These are phyloP conservation scores for Begonia fuchsioides DNA, from an alignment of 306 rosid species.

Conservation along the genomic window DNA sequence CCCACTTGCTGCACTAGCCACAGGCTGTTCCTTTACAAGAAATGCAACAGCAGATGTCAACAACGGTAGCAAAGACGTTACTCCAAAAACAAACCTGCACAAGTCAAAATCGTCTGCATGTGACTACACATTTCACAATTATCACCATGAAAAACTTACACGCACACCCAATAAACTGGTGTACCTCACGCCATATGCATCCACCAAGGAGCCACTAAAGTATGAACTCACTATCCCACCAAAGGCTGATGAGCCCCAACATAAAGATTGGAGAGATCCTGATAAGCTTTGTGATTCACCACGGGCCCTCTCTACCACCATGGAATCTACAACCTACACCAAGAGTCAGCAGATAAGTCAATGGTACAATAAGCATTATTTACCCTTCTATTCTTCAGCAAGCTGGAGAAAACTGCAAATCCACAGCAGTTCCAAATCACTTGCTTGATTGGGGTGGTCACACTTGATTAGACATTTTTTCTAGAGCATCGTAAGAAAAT, in stretches of 20 bases:
- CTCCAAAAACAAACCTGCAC: constrained; percentile 90
- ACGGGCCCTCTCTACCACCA: constrained; percentile 99
- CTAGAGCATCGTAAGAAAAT: too few relatives aligned
- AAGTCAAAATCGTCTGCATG: constrained; percentile 1
- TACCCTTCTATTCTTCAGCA: too few relatives aligned
- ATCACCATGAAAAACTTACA: constrained; percentile 6
- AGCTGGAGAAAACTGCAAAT: too few relatives aligned
- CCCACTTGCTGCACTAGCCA: constrained; percentile 28
- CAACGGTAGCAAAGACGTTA: constrained; percentile 83
- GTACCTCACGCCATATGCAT: constrained; percentile 82
- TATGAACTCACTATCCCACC: constrained; percentile 97
- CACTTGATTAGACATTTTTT: too few relatives aligned
- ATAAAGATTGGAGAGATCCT: constrained; percentile 94
- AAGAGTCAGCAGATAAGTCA: constrained; percentile 18
- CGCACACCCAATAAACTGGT: constrained; percentile 6
- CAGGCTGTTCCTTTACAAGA: constrained; percentile 76
- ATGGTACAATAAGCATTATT: too few relatives aligned
- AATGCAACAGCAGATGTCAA: constrained; percentile 85
- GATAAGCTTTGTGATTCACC: constrained; percentile 98
- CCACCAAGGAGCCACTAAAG: constrained; percentile 88
- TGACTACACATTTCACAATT: constrained; percentile 6
- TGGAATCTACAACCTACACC: constrained; percentile 95
- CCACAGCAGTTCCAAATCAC: too few relatives aligned
- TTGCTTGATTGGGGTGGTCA: too few relatives aligned
- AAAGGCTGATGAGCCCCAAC: constrained; percentile 98